phyloP scores from a whole-genome alignment of 305 asterid genomes.

The Nicotiana rustica region DNA sequence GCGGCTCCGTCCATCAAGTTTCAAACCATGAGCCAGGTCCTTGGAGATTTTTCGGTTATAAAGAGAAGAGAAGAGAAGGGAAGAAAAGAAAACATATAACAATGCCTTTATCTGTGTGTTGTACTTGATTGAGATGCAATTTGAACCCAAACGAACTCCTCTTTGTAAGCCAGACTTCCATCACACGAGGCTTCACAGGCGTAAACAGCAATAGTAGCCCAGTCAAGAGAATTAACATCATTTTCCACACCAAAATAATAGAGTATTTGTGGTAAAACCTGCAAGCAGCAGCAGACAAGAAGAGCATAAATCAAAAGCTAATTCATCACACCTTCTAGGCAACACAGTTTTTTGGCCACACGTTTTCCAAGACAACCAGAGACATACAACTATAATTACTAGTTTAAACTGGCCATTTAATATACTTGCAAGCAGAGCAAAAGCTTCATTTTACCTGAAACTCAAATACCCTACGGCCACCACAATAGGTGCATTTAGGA shows the following conservation, averaged over 20 bases:
- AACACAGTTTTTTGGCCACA: slow-evolving; percentile 2
- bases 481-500: slow-evolving; percentile 76
- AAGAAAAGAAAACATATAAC: too few relatives aligned
- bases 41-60: too few relatives aligned
- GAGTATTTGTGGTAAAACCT: slow-evolving; percentile 87
- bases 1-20: neutral
- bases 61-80: too few relatives aligned
- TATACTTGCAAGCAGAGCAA: neutral
- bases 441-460: slow-evolving; percentile 69
- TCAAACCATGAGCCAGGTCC: neutral
- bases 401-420: slow-evolving; percentile 3
- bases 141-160: slow-evolving; percentile 93
- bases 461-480: slow-evolving; percentile 67
- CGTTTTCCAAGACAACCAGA: neutral
- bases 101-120: slow-evolving; percentile 33
- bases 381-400: neutral
- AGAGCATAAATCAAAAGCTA: neutral
- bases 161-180: slow-evolving; percentile 64
- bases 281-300: slow-evolving; percentile 30
- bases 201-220: slow-evolving; percentile 87
- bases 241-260: slow-evolving; percentile 84
- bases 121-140: slow-evolving; percentile 63
- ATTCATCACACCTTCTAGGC: neutral
- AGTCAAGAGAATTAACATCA: slow-evolving; percentile 74
- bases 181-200: slow-evolving; percentile 89